Conservation (phyloP, 2,329 filamentous ascomycete genomes). For the Arthrinium puccinioides region DNA sequence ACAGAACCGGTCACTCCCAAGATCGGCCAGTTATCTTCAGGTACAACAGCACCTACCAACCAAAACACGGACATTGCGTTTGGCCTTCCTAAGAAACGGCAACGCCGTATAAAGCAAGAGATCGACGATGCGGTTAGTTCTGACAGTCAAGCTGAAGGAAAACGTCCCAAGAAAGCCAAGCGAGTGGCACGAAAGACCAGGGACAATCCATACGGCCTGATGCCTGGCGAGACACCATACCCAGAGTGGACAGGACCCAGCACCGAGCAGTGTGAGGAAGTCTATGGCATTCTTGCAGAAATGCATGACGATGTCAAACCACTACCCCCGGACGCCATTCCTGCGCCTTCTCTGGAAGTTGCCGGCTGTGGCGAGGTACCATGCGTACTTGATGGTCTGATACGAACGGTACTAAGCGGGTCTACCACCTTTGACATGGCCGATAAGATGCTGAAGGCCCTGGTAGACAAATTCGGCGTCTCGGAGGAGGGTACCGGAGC, state of each 20-base stretch:
- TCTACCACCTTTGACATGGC: constrained; percentile 45
- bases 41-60: too few species aligned
- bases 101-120: too few species aligned
- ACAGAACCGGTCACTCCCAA: too few species aligned
- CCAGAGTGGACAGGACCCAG: constrained; percentile 61
- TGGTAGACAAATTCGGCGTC: constrained; percentile 58
- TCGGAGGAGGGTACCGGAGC: constrained; percentile 56
- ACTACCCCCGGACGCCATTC: constrained; percentile 52
- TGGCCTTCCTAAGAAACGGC: too few species aligned
- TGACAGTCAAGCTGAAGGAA: too few species aligned
- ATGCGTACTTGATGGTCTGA: constrained; percentile 44
- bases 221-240: constrained; percentile 55
- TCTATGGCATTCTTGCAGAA: constrained; percentile 56
- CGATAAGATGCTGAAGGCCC: constrained; percentile 55
- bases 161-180: constrained; percentile 9
- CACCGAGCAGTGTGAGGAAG: constrained; percentile 59
- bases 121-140: too few species aligned
- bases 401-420: constrained; percentile 46
- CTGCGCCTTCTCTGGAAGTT: constrained; percentile 60
- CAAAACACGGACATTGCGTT: too few species aligned
- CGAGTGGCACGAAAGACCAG: constrained; percentile 19
- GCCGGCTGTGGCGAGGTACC: constrained; percentile 59
- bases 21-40: too few species aligned
- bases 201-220: constrained; percentile 42
- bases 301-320: constrained; percentile 58